Evolutionary conservation across 257 asterid species (phyloP), one percentile per base, ranked within the genome.

Genomic region (Salvia rosmarinus): DNA sequence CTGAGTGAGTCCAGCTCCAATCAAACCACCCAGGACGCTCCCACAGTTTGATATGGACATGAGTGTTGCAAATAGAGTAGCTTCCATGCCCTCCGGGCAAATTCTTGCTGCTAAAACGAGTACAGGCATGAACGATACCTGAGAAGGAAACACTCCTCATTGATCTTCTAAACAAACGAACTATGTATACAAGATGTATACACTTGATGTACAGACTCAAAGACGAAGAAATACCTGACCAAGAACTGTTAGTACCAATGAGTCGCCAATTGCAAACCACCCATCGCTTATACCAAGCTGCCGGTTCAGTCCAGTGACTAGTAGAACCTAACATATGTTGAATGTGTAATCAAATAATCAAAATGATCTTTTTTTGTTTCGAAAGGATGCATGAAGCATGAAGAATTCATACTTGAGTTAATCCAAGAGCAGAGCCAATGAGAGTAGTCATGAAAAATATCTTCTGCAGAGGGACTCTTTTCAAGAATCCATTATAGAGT

Each of bases 251-350:
- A 92, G 63, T 56, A 89, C 82, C 84, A 91, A 83, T 2, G 98
- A 91, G 83, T 91, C 98, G 12, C 98, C 98, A 61, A 89, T 85
- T 3, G 98, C 87, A 60, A 91, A 91, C 98, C 96, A 91, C 89
- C 89, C 95, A 32, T 91, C 95, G 42, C 96, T 89, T 68, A 91
- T 78, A 59, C 95, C 95, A 54, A 91, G 60, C 77, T 86, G 86
- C 58, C 89, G 88, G 79, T 88, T 91, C 80, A 88, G 58, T 65
- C 98, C 98, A 40, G 94, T 89, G 23, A 91, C 98, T 19, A 91
- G 95, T 69, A 91, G 73, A 49, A 91, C 89, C 98, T 91, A 61
- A 16, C 44, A 73, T 35, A 67, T 28, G 16, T 44, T 66, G 55
- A 35, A 34, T 52, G 28, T 40, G 13, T 67, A 6, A 43, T 3